A percentile compares a stretch with the other conserved stretches of the same genome.
Conservation (phyloP, 2,329 filamentous ascomycete species). For the Pezicula rhizophila region DNA sequence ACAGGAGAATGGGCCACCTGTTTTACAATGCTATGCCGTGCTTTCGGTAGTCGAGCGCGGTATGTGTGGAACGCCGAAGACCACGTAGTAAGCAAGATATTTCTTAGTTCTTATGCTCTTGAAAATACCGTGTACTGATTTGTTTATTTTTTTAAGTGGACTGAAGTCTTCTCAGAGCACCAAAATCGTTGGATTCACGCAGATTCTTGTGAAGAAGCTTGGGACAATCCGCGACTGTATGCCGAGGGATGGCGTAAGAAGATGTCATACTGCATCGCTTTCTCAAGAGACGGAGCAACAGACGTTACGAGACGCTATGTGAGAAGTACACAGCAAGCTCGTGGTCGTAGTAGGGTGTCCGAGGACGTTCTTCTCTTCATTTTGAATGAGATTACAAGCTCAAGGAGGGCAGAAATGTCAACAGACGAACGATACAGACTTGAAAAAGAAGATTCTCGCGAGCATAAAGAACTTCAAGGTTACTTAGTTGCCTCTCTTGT, state of each 20-base stretch:
- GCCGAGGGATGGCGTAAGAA: slow-evolving; percentile 94
- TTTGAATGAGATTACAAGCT: slow-evolving; percentile 80
- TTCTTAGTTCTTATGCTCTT: too few species aligned
- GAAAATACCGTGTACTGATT: too few species aligned
- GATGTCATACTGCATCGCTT: slow-evolving; percentile 95
- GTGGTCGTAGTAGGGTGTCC: slow-evolving; percentile 69
- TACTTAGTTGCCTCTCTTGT: slow-evolving; percentile 71
- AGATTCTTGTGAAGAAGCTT: slow-evolving; percentile 87
- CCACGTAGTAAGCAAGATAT: slow-evolving; percentile 49
- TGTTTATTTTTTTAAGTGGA: slow-evolving; percentile 61
- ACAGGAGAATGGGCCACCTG: slow-evolving; percentile 97
- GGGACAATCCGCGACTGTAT: slow-evolving; percentile 91
- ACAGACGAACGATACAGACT: slow-evolving; percentile 80
- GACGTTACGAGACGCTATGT: slow-evolving; percentile 63
- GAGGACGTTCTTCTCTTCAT: slow-evolving; percentile 90
- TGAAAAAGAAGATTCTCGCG: slow-evolving; percentile 72
- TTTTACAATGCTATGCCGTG: slow-evolving; percentile 96
- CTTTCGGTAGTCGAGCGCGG: slow-evolving; percentile 81
- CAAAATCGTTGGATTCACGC: slow-evolving; percentile 95
- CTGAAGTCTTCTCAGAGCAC: slow-evolving; percentile 92
- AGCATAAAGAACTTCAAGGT: slow-evolving; percentile 68
- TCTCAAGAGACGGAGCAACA: slow-evolving; percentile 80
- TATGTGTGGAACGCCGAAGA: slow-evolving; percentile 99
- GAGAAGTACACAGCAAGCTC: slow-evolving; percentile 64
- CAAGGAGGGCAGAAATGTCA: slow-evolving; percentile 75